Percentiles rank a stretch among this genome's conserved stretches.
Conservation (phyloP, 345 rosid species). For the Salix brachista region DNA sequence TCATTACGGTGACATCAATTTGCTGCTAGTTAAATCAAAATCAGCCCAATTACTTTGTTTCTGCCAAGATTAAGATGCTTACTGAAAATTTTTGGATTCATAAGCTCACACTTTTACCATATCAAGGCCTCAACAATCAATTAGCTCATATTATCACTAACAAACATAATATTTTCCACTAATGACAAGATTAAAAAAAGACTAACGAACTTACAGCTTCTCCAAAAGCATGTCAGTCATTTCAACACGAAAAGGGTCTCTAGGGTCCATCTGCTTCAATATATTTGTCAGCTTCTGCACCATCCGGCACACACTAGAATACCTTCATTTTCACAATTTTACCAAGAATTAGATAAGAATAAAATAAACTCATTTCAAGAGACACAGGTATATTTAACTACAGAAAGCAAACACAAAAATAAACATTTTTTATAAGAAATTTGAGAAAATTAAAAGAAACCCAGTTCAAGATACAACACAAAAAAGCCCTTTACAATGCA, state of each 20-base stretch:
- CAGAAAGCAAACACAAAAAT: not conserved
- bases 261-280: conserved; percentile 78
- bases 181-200: not conserved
- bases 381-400: not conserved
- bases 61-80: not conserved
- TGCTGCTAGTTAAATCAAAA: not conserved
- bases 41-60: not conserved
- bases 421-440: not conserved
- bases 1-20: not conserved
- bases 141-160: not conserved
- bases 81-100: not conserved
- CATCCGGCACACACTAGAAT: conserved; percentile 72
- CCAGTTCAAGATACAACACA: not conserved
- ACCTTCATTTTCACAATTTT: conserved; percentile 31
- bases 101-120: not conserved
- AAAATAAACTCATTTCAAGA: conserved; percentile 1
- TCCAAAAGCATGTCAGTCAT: conserved; percentile 81
- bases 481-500: not conserved
- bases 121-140: not conserved
- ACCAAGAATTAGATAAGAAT: not conserved
- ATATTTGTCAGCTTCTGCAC: conserved; percentile 75
- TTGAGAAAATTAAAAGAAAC: not conserved
- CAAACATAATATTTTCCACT: not conserved
- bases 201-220: conserved; percentile 59
- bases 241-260: conserved; percentile 76